Conservation (phyloP, 345 rosid species). For the Chamaenerion angustifolium region DNA sequence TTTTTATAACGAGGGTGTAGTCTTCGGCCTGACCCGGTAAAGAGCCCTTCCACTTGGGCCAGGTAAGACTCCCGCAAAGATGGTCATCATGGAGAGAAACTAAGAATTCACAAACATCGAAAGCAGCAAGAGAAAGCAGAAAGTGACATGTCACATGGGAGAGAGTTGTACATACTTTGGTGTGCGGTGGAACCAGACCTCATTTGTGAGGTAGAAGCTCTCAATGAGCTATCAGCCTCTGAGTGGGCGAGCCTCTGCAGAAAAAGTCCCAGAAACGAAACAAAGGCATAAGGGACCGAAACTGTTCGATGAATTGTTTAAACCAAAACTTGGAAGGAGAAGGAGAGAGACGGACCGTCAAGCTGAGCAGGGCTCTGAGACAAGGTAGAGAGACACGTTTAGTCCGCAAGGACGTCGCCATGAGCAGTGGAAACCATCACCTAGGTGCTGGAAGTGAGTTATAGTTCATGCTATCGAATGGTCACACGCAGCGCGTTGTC, state of each 20-base stretch:
- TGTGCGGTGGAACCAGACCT: no score
- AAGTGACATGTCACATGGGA: conserved; percentile 8
- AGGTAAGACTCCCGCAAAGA: conserved; percentile 21
- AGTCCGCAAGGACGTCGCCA: conserved; percentile 26
- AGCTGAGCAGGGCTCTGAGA: conserved; percentile 23
- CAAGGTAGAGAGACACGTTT: conserved; percentile 19
- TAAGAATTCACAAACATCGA: no score
- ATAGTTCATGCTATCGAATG: neutral
- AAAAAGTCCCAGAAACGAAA: conserved; percentile 18
- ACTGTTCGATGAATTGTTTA: conserved; percentile 9
- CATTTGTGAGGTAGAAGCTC: no score
- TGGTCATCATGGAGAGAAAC: no score
- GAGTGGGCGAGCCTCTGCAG: conserved; percentile 12
- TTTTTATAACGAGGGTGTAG: no score
- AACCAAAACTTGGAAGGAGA: neutral
- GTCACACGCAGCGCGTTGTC: neutral
- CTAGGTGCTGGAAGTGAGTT: neutral
- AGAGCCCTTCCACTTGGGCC: conserved; percentile 14
- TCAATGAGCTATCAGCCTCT: no score
- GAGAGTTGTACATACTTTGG: no score
- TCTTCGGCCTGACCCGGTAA: no score
- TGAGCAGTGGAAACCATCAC: conserved; percentile 8
- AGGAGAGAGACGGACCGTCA: conserved; percentile 18
- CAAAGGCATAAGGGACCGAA: neutral
- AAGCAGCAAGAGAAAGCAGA: neutral